Base-by-base conservation (phyloP, 2,329 filamentous ascomycete species). In the Coleophoma crateriformis region DNA sequence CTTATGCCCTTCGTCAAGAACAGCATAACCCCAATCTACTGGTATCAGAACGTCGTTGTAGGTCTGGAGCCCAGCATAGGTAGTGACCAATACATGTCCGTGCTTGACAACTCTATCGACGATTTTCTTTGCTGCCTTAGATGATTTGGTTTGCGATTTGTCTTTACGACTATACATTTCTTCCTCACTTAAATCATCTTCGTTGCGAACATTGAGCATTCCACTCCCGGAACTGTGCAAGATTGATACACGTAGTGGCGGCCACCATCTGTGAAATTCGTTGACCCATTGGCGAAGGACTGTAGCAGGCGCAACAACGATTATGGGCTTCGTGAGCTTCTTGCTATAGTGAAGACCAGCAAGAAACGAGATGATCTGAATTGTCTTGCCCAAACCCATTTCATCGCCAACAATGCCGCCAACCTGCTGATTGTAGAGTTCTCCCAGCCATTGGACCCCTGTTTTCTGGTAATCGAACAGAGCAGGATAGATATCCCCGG, bases 201-300 rank as follows among this genome's bases (percentile, higher is more conserved):
- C 88, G 45, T 77, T 75, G 33, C 74, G 75, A 20, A 95, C 74
- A 56, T 95, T 90, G 47, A 96, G 73, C 92, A 99, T 97, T 15
- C 94, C 95, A 65, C 90, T 97, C 3, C 94, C 94, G 4, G 94
- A 96, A 1, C 90, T 90, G 65, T 99, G 94, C 45, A 99, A 68
- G 54, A 99, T 97, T 0, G 91, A 95, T 5, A 99, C 94, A 39
- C 95, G 82, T 33, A 99, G 74, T n/a, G 94, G 86, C n/a, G 94
- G 94, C 95, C 95, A 99, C 95, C 95, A 99, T 12, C 86, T 84
- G 68, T 99, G 95, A 60, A 99, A 97, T 64, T 99, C 94, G 56
- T 95, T 95, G 12, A 96, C 94, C 94, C 94, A 99, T 66, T 99
- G 94, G 53, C 90, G 87, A 71, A 99, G 85, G 20, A 99, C 87